These are phyloP conservation scores for Trichophyton verrucosum DNA, from an alignment of 2,329 filamentous ascomycete species.

Conservation along the genomic window DNA sequence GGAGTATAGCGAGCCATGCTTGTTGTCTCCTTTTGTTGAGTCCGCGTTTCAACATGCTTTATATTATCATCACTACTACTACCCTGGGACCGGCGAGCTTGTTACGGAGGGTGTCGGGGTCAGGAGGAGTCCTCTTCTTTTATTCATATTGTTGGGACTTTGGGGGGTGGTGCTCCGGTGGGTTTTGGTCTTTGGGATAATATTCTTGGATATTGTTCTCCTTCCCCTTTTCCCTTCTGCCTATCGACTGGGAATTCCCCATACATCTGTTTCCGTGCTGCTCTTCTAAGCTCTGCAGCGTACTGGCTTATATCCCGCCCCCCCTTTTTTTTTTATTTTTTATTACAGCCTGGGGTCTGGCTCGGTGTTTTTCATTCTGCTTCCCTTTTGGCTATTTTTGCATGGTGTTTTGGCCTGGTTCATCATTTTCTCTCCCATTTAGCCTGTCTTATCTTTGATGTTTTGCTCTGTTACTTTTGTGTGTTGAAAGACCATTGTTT, in stretches of 20 bases:
- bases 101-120: not conserved
- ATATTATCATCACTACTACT: not conserved
- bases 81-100: not conserved
- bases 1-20: slow-evolving; percentile 53
- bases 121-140: not conserved
- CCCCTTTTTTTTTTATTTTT: no score
- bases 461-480: not conserved
- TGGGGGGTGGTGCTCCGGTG: not conserved
- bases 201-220: slow-evolving; percentile 9
- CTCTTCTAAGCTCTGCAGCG: not conserved
- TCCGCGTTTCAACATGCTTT: not conserved
- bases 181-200: not conserved
- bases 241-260: slow-evolving; percentile 9
- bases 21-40: not conserved
- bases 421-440: not conserved
- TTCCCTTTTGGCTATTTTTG: not conserved
- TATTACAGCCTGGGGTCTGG: not conserved
- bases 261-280: not conserved
- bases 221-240: slow-evolving; percentile 12
- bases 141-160: not conserved
- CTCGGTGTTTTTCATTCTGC: not conserved
- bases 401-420: slow-evolving; percentile 4
- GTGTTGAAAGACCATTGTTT: not conserved
- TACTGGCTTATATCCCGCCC: not conserved
- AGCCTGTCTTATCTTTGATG: not conserved